Conservation (phyloP, 805 yeast species). For the Wilhelminamyces savonicus region DNA sequence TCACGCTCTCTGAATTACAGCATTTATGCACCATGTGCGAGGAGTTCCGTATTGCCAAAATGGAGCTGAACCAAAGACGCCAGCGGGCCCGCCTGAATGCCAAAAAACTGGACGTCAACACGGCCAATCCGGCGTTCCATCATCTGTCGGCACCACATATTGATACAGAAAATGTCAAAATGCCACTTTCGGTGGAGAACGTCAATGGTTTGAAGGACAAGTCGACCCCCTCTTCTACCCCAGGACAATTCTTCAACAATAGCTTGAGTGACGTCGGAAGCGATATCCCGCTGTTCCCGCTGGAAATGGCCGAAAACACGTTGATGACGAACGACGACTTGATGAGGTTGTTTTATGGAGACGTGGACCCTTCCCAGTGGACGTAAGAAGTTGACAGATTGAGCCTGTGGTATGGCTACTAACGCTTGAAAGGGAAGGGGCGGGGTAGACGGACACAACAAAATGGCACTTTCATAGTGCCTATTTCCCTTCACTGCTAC, state of each 20-base stretch:
- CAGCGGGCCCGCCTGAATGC: slow-evolving; percentile 8
- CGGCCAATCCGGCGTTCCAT: background rate
- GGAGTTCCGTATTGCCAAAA: slow-evolving; percentile 31
- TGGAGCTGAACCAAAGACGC: slow-evolving; percentile 10
- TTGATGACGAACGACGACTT: slow-evolving; percentile 25
- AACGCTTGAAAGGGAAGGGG: no score
- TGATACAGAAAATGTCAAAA: background rate
- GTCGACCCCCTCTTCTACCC: background rate
- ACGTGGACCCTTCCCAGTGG: no score
- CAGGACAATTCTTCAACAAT: slow-evolving; percentile 1
- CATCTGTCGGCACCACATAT: no score
- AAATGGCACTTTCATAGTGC: background rate
- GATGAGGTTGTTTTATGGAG: slow-evolving; percentile 30
- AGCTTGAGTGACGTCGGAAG: background rate
- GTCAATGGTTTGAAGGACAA: background rate
- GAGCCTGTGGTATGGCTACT: no score
- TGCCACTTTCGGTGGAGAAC: background rate
- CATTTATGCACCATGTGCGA: slow-evolving; percentile 31
- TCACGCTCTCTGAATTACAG: slow-evolving; percentile 28
- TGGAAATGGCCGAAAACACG: background rate
- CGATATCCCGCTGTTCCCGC: background rate
- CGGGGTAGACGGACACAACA: no score
- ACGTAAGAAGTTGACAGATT: no score
- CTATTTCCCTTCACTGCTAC: background rate
- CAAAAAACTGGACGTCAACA: slow-evolving; percentile 3